These are phyloP conservation scores for Trichocomaceae sp. DNA, from an alignment of 2,329 filamentous ascomycete species.

Conservation along the genomic window DNA sequence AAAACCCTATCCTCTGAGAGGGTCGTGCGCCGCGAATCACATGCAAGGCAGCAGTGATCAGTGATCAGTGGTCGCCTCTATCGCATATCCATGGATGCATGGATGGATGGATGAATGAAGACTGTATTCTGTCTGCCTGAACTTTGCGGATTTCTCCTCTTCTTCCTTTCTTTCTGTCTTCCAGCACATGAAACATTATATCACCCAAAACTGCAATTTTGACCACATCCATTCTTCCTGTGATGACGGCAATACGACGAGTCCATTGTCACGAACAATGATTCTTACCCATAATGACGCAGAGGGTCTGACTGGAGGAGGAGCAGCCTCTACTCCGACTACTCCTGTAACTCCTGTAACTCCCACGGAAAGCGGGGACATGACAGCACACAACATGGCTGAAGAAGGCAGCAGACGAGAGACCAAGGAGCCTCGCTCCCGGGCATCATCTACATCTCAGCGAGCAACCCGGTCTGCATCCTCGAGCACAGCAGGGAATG, in stretches of 20 bases:
- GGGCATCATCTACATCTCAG: constrained; percentile 26
- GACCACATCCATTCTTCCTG: too few species aligned
- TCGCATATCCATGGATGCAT: too few species aligned
- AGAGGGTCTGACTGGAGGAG: not conserved
- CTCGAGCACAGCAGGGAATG: constrained; percentile 24
- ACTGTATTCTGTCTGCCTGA: too few species aligned
- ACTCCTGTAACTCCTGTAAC: not conserved
- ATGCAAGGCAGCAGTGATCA: not conserved
- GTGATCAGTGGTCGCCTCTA: too few species aligned
- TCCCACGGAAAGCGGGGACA: not conserved
- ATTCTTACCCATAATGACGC: not conserved
- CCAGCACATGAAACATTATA: too few species aligned
- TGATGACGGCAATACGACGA: too few species aligned
- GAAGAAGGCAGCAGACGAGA: constrained; percentile 5
- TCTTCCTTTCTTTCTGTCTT: too few species aligned
- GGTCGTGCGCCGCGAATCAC: not conserved
- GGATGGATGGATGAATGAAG: too few species aligned
- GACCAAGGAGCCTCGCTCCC: constrained; percentile 22
- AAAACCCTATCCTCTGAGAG: too few species aligned
- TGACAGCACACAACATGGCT: not conserved
- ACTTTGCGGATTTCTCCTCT: too few species aligned
- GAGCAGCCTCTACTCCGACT: not conserved
- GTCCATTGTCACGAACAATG: too few species aligned
- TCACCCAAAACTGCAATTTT: too few species aligned
- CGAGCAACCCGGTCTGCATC: constrained; percentile 29